Conservation (phyloP, 2,329 filamentous ascomycete genomes). For the Microcera coccophila region DNA sequence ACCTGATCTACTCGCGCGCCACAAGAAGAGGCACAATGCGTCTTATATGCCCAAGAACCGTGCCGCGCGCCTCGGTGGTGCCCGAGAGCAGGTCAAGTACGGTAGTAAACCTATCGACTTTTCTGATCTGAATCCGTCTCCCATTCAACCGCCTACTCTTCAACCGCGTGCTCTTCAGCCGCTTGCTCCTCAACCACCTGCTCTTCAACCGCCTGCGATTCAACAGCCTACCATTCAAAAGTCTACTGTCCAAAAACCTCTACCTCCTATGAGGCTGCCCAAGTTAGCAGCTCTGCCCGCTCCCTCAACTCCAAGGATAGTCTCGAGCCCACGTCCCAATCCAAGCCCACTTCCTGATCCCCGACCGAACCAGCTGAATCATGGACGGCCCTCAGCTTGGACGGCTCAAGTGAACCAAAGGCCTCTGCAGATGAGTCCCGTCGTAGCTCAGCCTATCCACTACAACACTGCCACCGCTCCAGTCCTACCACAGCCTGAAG, state of each 20-base stretch:
- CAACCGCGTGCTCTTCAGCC: no score
- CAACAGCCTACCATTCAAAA: no score
- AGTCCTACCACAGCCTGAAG: conserved; percentile 30
- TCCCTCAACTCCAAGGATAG: no score
- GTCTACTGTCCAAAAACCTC: neutral
- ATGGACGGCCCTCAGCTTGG: conserved; percentile 9
- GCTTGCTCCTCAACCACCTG: neutral
- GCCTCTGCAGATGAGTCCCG: conserved; percentile 30
- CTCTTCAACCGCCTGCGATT: no score
- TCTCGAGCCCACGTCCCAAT: conserved; percentile 32
- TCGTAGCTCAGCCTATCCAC: conserved; percentile 37
- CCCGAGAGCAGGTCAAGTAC: conserved; percentile 31
- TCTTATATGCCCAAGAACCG: conserved; percentile 50
- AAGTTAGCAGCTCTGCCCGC: neutral
- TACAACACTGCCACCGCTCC: conserved; percentile 32
- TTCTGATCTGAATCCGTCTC: neutral
- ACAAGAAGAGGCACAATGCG: conserved; percentile 61
- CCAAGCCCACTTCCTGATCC: conserved; percentile 23
- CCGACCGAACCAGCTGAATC: conserved; percentile 17
- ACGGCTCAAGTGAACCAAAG: conserved; percentile 34
- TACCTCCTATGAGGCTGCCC: neutral
- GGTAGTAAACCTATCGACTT: neutral
- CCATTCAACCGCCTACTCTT: no score
- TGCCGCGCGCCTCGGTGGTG: conserved; percentile 44
- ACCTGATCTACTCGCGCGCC: conserved; percentile 68